phyloP scores from a whole-genome alignment of 2,329 filamentous ascomycete genomes.

The Lachnellula suecica region DNA sequence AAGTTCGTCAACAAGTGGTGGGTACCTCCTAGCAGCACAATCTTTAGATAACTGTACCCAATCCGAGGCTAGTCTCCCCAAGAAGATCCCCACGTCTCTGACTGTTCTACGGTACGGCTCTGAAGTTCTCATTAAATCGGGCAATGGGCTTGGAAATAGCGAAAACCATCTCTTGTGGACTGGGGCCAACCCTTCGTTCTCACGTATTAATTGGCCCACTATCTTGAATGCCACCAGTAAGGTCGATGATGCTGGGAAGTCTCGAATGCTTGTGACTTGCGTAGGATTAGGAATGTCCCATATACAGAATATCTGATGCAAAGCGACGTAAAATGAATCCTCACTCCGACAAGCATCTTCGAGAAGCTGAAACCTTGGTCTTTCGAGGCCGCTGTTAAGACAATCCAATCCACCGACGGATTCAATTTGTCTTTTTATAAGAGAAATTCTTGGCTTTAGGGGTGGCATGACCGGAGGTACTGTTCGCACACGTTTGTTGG shows the following conservation, averaged over 20 bases:
- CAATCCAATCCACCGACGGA: slow-evolving; percentile 21
- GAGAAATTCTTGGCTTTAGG: slow-evolving; percentile 19
- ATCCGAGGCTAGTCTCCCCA: slow-evolving; percentile 41
- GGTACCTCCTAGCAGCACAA: slow-evolving; percentile 42
- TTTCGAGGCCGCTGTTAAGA: slow-evolving; percentile 38
- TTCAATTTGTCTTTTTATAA: slow-evolving; percentile 28
- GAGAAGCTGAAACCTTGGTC: slow-evolving; percentile 53
- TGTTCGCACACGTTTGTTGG: slow-evolving; percentile 17
- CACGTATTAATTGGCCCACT: slow-evolving; percentile 43
- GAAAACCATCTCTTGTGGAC: slow-evolving; percentile 44
- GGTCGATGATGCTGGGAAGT: slow-evolving; percentile 25
- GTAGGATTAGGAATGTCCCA: slow-evolving; percentile 38
- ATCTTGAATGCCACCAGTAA: slow-evolving; percentile 34
- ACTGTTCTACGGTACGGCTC: slow-evolving; percentile 33
- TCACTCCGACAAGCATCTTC: slow-evolving; percentile 50
- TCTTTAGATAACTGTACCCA: slow-evolving; percentile 40
- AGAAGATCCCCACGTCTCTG: slow-evolving; percentile 42
- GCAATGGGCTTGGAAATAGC: slow-evolving; percentile 43
- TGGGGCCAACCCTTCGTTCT: slow-evolving; percentile 41
- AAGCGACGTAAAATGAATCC: slow-evolving; percentile 63
- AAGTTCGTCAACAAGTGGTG: slow-evolving; percentile 58
- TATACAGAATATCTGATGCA: slow-evolving; percentile 66
- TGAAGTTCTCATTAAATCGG: slow-evolving; percentile 28
- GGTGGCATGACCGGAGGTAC: slow-evolving; percentile 18
- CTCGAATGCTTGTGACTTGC: slow-evolving; percentile 34